Base-by-base conservation (phyloP, 495 filamentous ascomycete species). In the Massariosphaeria phaeospora region DNA sequence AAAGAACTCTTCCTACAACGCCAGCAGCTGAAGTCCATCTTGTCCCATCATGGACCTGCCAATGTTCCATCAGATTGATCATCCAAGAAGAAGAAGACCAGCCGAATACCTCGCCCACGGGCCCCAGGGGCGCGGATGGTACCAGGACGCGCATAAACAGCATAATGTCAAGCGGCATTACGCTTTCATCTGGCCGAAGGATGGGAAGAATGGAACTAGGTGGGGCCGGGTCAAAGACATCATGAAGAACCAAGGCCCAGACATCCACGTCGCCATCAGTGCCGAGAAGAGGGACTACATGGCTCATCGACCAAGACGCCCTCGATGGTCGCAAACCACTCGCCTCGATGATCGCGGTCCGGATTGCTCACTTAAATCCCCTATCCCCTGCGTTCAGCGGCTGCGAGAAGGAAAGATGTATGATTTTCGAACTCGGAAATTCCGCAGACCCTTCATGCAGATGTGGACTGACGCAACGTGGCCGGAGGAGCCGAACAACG, bases 161-260 rank as follows among this genome's bases (percentile, higher is more conserved):
- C 53, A 30, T 21, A 44, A 25, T 18, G 38, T 47, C 17, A 64
- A 64, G 36, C 63, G 58, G 27, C 47, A 64, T 33, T 57, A 67
- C 45, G 51, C 50, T 52, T 67, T 49, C 42, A 54, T 67, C 18
- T 67, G 69, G 51, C 69, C 69, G 3, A 51, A 52, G 21, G 69
- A 72, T 48, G 68, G 68, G 18, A 67, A 67, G 36, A 48, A 61
- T n/a, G 48, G 43, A 7, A 57, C 48, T 3, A 47, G 18, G 9
- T 26, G 54, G 30, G 68, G 68, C 15, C 48, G 69, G 20, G 31
- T 55, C 46, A 69, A 66, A 51, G 69, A 72, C 47, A 55, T 58
- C n/a, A 17, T 67, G 4, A 46, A 35, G 1, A 48, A 52, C 17
- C 41, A 63, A 29, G 69, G 69, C 12, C 61, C 68, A 26, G 69